These are phyloP conservation scores for Zalerion maritima DNA, from an alignment of 495 filamentous ascomycete genomes.

Conservation along the genomic window DNA sequence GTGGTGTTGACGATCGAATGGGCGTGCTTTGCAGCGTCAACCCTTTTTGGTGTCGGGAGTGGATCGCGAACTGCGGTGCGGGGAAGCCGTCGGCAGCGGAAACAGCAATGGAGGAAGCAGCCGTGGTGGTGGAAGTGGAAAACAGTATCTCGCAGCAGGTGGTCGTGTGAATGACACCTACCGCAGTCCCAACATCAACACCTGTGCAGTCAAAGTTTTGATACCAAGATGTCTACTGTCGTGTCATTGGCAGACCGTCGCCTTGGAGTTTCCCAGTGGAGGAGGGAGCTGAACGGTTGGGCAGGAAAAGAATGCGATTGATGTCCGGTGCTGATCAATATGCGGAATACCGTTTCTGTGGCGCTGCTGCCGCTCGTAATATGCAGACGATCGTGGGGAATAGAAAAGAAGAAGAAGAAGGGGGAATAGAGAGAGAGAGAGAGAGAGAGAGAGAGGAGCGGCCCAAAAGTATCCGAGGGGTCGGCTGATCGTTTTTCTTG, in stretches of 20 bases:
- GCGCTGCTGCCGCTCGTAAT: neutral
- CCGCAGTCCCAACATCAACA: neutral
- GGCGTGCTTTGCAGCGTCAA: no score
- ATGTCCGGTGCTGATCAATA: neutral
- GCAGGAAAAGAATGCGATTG: slow-evolving; percentile 1
- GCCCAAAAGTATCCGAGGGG: neutral
- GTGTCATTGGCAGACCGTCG: no score
- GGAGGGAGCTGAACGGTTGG: slow-evolving; percentile 4
- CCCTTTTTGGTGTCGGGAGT: no score
- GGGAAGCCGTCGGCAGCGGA: no score
- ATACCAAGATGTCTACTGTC: slow-evolving; percentile 2
- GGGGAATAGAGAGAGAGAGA: neutral
- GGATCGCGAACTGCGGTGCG: no score
- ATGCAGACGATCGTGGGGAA: slow-evolving; percentile 1
- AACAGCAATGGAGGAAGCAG: neutral
- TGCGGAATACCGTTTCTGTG: neutral
- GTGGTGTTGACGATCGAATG: no score
- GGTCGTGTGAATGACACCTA: neutral
- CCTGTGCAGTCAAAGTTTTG: neutral
- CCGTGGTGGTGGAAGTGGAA: neutral
- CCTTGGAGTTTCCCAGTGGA: slow-evolving; percentile 1
- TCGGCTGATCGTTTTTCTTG: no score
- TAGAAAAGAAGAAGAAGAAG: slow-evolving; percentile 1
- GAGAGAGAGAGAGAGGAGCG: slow-evolving; percentile 1
- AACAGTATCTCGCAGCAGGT: no score